phyloP scores from a whole-genome alignment of 768 basidiomycete species.

The Coprinopsis sp. region DNA sequence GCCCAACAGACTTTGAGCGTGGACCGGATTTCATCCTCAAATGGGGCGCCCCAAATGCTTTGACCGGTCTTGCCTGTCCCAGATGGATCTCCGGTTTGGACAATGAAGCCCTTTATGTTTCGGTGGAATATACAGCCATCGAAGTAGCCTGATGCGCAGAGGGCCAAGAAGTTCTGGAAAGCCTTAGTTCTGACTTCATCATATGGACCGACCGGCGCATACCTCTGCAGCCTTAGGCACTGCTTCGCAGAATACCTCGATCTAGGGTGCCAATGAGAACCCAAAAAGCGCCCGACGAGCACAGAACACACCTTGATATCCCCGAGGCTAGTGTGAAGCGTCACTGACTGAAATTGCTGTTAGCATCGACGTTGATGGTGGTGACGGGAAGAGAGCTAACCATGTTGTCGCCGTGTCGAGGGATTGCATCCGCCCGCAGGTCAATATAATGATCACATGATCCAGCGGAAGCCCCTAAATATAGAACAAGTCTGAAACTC shows the following conservation, averaged over 20 bases:
- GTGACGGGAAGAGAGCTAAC: constrained; percentile 23
- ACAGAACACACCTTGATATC: constrained; percentile 76
- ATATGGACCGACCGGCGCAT: constrained; percentile 11
- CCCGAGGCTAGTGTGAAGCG: constrained; percentile 89
- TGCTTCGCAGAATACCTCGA: constrained; percentile 96
- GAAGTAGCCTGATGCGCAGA: constrained; percentile 88
- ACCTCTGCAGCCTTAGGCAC: constrained; percentile 95
- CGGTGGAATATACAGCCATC: constrained; percentile 85
- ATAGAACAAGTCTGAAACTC: too few relatives aligned
- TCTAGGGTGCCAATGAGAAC: constrained; percentile 38
- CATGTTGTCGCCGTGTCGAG: constrained; percentile 19
- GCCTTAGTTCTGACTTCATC: too few relatives aligned
- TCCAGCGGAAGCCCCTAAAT: too few relatives aligned
- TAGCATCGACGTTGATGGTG: constrained; percentile 17
- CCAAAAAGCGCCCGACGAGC: constrained; percentile 2
- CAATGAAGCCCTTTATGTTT: constrained; percentile 95
- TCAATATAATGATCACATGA: too few relatives aligned
- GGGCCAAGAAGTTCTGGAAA: constrained; percentile 93
- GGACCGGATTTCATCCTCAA: constrained; percentile 87
- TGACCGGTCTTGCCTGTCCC: constrained; percentile 95
- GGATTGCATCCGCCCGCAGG: neutral
- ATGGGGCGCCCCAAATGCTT: constrained; percentile 92
- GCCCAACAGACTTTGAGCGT: constrained; percentile 73
- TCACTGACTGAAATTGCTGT: constrained; percentile 67
- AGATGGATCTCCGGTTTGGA: constrained; percentile 86